These are phyloP conservation scores for Aspergillus vadensis DNA, from an alignment of 2,329 filamentous ascomycete genomes.

Conservation along the genomic window DNA sequence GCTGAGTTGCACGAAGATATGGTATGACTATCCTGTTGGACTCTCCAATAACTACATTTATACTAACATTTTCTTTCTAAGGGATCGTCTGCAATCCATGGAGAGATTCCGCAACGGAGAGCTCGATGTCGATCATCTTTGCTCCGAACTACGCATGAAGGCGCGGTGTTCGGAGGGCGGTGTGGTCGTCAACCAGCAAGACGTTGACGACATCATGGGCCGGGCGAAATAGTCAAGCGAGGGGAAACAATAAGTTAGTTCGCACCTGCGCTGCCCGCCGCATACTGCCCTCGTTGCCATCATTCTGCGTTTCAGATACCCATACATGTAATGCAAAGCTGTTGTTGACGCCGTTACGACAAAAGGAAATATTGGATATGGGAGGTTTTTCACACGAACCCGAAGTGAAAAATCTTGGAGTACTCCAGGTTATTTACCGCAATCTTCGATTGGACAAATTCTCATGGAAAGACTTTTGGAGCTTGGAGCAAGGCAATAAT, in stretches of 20 bases:
- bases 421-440: constrained; percentile 1
- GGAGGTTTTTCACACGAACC: neutral
- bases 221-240: constrained; percentile 32
- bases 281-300: neutral
- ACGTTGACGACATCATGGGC: constrained; percentile 78
- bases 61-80: constrained; percentile 39
- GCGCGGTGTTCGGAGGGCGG: constrained; percentile 89
- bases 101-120: constrained; percentile 86
- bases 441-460: neutral
- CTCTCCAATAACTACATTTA: neutral
- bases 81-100: constrained; percentile 87
- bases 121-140: constrained; percentile 90
- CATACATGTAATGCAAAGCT: constrained; percentile 4
- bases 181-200: constrained; percentile 82
- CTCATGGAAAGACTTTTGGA: neutral
- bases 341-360: constrained; percentile 11
- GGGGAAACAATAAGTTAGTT: neutral
- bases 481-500: neutral
- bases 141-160: constrained; percentile 90
- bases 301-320: constrained; percentile 12
- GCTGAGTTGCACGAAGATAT: constrained; percentile 87
- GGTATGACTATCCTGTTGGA: constrained; percentile 61
- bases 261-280: neutral
- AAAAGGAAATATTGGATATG: constrained; percentile 1
- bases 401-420: neutral